Evolutionary conservation across 2,329 filamentous ascomycete species (phyloP).

Genomic region (Plenodomus biglobosus): DNA sequence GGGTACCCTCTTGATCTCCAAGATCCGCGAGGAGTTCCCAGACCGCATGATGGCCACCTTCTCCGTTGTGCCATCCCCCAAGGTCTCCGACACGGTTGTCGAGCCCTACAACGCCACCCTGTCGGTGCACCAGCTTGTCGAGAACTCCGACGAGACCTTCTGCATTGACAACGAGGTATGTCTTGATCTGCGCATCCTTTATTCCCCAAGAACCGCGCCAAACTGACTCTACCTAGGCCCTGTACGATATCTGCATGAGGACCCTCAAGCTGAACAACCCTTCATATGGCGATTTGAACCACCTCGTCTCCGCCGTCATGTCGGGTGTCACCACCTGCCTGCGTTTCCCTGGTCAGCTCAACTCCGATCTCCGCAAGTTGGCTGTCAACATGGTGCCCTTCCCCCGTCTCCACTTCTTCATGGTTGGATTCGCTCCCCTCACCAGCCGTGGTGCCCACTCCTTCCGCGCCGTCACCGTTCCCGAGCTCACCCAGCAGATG

Average conservation of each 20-base stretch:
- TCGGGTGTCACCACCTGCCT: conserved; percentile 98
- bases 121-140: conserved; percentile 97
- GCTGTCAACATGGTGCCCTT: conserved; percentile 99
- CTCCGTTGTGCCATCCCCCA: conserved; percentile 97
- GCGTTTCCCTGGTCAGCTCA: conserved; percentile 99
- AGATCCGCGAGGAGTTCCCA: conserved; percentile 99
- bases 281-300: conserved; percentile 98
- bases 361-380: conserved; percentile 99
- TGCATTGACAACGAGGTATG: conserved; percentile 96
- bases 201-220: conserved; percentile 3
- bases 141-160: conserved; percentile 99
- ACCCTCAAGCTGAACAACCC: conserved; percentile 98
- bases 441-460: conserved; percentile 89
- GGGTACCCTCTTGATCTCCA: conserved; percentile 99
- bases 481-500: conserved; percentile 99
- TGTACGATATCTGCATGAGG: conserved; percentile 99
- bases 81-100: conserved; percentile 99
- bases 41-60: conserved; percentile 99
- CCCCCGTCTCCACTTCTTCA: conserved; percentile 99
- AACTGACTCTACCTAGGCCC: conserved; percentile 57
- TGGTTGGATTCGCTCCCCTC: conserved; percentile 98
- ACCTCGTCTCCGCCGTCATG: conserved; percentile 99
- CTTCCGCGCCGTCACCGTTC: conserved; percentile 96
- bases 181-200: background rate
- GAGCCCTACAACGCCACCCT: conserved; percentile 99